phyloP scores from a whole-genome alignment of 2,329 filamentous ascomycete species.

The Colletotrichum spinosum region DNA sequence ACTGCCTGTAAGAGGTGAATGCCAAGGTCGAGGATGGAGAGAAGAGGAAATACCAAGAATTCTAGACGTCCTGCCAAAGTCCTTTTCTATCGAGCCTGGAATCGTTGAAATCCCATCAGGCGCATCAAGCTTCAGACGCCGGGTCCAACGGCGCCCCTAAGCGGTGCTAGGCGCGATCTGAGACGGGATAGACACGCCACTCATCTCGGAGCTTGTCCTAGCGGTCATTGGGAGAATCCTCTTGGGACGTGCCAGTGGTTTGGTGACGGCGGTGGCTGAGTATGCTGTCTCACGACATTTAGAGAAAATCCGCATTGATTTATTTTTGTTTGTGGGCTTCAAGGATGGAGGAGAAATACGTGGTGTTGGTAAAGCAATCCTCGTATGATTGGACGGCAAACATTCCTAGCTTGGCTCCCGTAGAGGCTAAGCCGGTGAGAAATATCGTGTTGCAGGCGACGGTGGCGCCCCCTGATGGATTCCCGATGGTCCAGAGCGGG shows the following conservation, averaged over 20 bases:
- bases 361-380: not conserved
- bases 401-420: not conserved
- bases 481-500: slow-evolving; percentile 28
- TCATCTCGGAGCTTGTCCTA: slow-evolving; percentile 34
- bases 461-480: slow-evolving; percentile 17
- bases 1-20: not conserved
- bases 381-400: not conserved
- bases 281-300: slow-evolving; percentile 25
- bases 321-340: slow-evolving; percentile 9
- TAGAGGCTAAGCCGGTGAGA: not conserved
- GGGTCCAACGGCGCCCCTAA: slow-evolving; percentile 6
- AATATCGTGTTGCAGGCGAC: not conserved
- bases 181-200: slow-evolving; percentile 31
- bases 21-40: not conserved
- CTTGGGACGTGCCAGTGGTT: slow-evolving; percentile 14
- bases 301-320: slow-evolving; percentile 10
- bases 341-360: not conserved
- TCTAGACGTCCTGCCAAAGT: not conserved
- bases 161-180: slow-evolving; percentile 16
- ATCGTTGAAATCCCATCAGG: not conserved
- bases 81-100: not conserved
- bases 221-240: slow-evolving; percentile 22
- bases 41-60: not conserved
- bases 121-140: not conserved
- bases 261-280: slow-evolving; percentile 28